Conservation (phyloP, 768 basidiomycete species). For the Lactarius hengduanensis region DNA sequence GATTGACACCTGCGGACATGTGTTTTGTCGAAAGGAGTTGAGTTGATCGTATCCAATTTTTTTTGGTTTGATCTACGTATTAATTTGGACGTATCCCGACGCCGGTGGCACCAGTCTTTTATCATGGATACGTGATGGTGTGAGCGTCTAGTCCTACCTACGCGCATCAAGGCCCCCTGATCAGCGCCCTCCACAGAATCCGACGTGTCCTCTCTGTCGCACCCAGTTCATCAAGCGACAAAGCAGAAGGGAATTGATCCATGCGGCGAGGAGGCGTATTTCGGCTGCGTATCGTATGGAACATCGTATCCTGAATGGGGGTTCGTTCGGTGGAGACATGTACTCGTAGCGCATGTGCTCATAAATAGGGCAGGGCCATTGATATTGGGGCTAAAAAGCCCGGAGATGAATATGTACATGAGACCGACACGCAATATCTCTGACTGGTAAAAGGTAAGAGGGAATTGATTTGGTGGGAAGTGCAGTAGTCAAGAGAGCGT, state of each 20-base stretch:
- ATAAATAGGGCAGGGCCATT: slow-evolving; percentile 15
- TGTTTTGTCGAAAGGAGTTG: slow-evolving; percentile 84
- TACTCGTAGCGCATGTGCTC: slow-evolving; percentile 2
- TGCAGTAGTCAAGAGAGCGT: slow-evolving; percentile 15
- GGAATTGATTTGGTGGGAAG: background rate
- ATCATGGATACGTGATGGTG: slow-evolving; percentile 29
- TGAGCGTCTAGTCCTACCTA: slow-evolving; percentile 5
- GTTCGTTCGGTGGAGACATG: background rate
- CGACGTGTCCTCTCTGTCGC: slow-evolving; percentile 68
- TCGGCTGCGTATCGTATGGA: slow-evolving; percentile 16
- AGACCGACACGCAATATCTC: slow-evolving; percentile 1
- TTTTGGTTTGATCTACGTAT: background rate
- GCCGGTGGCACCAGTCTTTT: slow-evolving; percentile 12
- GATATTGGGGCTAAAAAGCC: slow-evolving; percentile 8
- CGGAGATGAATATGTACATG: slow-evolving; percentile 18
- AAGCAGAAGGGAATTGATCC: background rate
- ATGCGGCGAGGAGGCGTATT: slow-evolving; percentile 14
- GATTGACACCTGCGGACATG: slow-evolving; percentile 44
- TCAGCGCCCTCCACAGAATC: slow-evolving; percentile 43
- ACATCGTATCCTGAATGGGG: slow-evolving; percentile 7
- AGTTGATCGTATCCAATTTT: slow-evolving; percentile 29
- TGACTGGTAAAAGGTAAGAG: background rate
- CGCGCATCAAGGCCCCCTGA: slow-evolving; percentile 3
- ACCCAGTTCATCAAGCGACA: slow-evolving; percentile 39
- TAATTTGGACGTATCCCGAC: slow-evolving; percentile 11